Evolutionary conservation across 371 early-diverging fungal species (phyloP), one percentile per base, ranked within the genome.

Genomic region (Syncephalastrum contaminatum): DNA sequence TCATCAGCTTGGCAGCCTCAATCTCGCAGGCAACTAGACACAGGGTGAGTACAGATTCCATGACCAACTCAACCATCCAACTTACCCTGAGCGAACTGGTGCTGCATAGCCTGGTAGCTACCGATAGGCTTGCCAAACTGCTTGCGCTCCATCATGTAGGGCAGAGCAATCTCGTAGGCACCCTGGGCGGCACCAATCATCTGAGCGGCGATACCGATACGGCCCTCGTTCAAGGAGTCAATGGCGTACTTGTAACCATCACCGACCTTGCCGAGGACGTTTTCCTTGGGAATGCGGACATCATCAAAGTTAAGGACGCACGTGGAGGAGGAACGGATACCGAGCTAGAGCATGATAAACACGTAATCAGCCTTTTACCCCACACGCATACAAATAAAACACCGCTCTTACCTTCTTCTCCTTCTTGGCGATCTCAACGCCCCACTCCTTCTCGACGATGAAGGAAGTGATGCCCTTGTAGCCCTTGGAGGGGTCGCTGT

Each of bases 381-480:
- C 15, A 7, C 20, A 20, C 18, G 22, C 0, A 16, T 21, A 12
- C n/a, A 47, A 8, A 22, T 13, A 25, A 21, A 22, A 4, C 24
- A 13, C 43, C 16, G 10, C n/a, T 42, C 46, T 58, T 51, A 88
- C 87, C 82, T 98, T 98, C 62, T 85, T 86, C 71, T 98, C 98
- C 85, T 97, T 98, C 87, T 96, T 97, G 58, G 89, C 91, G 51
- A 98, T 84, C 66, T 88, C 66, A 42, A 98, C 90, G 57, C 99
- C 99, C 93, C 88, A 88, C 47, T 87, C 89, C 76, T 91, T 91
- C 64, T 98, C 97, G 22, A 96, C 95, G 51, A 96, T 88, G 66
- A 98, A 98, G 82, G 96, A 94, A 42, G 97, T 94, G 69, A 98
- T 98, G 53, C 99, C 99, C 84, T 93, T 95, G 86, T 97, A 96